Percentiles rank a stretch among this genome's conserved stretches.
Conservation (phyloP, 148 eudicot genomes). For the Dianthus caryophyllus region DNA sequence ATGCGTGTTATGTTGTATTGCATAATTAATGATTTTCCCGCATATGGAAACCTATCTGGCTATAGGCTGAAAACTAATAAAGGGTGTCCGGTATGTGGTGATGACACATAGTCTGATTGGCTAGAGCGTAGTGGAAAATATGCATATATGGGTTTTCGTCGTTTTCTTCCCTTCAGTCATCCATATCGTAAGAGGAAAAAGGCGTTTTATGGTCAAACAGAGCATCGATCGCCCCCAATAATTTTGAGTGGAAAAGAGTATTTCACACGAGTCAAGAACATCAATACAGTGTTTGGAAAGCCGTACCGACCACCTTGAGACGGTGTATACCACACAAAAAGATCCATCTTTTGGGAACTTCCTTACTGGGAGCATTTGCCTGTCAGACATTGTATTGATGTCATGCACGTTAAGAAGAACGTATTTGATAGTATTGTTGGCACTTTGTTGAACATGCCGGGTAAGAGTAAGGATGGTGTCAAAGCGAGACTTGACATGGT, state of each 20-base stretch:
- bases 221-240: neutral
- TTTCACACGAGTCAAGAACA: neutral
- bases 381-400: conserved; percentile 18
- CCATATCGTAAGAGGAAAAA: neutral
- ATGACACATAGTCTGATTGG: neutral
- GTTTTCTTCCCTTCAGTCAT: neutral
- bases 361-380: conserved; percentile 7
- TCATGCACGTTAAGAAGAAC: conserved; percentile 17
- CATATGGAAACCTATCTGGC: neutral
- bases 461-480: too few species aligned
- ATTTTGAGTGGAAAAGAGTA: conserved; percentile 1
- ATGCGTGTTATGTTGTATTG: neutral
- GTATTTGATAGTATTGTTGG: conserved; percentile 14
- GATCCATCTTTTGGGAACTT: too few species aligned
- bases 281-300: neutral
- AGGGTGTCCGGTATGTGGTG: neutral
- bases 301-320: neutral
- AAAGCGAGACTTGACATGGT: too few species aligned
- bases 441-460: too few species aligned
- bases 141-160: neutral
- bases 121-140: neutral
- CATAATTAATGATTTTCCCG: conserved; percentile 2
- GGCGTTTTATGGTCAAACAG: neutral
- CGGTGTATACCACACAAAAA: conserved; percentile 5
- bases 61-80: neutral